Conservation (phyloP, 371 early-diverging fungal genomes). For the Circinella umbellata region DNA sequence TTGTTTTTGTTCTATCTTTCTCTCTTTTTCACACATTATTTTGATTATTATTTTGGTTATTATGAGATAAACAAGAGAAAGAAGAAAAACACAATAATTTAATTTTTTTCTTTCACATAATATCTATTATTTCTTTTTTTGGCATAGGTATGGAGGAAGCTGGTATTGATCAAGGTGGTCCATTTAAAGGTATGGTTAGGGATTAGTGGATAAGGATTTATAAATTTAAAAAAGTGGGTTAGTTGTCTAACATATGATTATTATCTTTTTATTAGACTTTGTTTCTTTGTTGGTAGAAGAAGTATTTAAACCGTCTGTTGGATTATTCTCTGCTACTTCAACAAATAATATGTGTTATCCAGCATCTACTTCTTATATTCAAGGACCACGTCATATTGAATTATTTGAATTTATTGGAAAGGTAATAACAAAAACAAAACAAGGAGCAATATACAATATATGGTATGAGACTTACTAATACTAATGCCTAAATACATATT, state of each 20-base stretch:
- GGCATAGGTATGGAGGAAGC: slow-evolving; percentile 74
- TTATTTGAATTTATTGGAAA: slow-evolving; percentile 85
- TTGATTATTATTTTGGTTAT: too few relatives aligned
- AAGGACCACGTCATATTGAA: slow-evolving; percentile 58
- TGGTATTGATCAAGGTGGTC: slow-evolving; percentile 93
- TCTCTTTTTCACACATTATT: background rate
- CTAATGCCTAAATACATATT: too few relatives aligned
- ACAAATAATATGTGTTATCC: slow-evolving; percentile 77
- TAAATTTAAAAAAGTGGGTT: too few relatives aligned
- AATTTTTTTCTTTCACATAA: too few relatives aligned
- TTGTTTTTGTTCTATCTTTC: background rate
- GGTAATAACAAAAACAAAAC: slow-evolving; percentile 22
- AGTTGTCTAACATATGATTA: background rate
- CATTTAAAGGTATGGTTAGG: slow-evolving; percentile 72
- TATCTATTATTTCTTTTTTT: too few relatives aligned
- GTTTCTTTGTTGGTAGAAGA: slow-evolving; percentile 75
- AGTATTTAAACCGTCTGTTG: slow-evolving; percentile 78
- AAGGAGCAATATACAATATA: background rate
- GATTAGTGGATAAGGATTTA: too few relatives aligned
- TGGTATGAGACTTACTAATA: too few relatives aligned
- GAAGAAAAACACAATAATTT: too few relatives aligned
- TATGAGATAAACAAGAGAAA: too few relatives aligned
- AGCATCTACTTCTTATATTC: slow-evolving; percentile 50
- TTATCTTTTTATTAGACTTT: slow-evolving; percentile 70
- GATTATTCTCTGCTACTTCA: slow-evolving; percentile 71